Evolutionary conservation across 1,284 basidiomycete genomes (phyloP), one percentile per base, ranked within the genome.

Genomic region (Sanghuangporus baumii): DNA sequence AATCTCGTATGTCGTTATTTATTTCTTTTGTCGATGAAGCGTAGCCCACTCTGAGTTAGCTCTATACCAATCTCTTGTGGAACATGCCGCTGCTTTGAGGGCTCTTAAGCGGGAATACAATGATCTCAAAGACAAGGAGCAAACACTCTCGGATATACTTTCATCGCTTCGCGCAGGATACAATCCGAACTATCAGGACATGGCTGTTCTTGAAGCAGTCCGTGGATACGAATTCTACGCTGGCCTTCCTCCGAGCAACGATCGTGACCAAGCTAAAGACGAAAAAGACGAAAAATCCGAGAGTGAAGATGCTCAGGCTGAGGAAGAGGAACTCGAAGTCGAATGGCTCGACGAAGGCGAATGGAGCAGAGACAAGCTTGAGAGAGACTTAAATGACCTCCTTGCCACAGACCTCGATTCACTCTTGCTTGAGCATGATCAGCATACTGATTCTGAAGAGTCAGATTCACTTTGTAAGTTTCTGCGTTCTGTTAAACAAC

Each of bases 121-220:
- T 57, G 85, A 86, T 65, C 86, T 93, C 61, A 75, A 91, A 31
- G 82, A 87, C 62, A 89, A 91, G 65, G 84, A 96, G 68, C 82
- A 85, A 65, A 81, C 85, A 31, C 83, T 99, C 2, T 88, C 89
- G n/a, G 83, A 87, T n/a, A 90, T 98, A 58, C 82, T 99, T 14
- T 84, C 88, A 63, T 81, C 88, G 41, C 83, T 99, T 2, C 85
- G 92, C 11, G 83, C 84, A 8, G 89, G 89, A 0, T 98, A 98
- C 78, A 99, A 99, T 74, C 96, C 96, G 23, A 99, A 99, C 75
- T 98, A 98, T 74, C 93, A 96, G 74, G 96, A 99, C 72, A 98
- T 99, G 96, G 96, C 94, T 8, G 96, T 98, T 63, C 86, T 98
- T 48, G 95, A 96, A 68, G 96, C 96, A 16, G 95, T 98, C 6